phyloP scores from a whole-genome alignment of 208 protist genomes.

The Willaertia magna region DNA sequence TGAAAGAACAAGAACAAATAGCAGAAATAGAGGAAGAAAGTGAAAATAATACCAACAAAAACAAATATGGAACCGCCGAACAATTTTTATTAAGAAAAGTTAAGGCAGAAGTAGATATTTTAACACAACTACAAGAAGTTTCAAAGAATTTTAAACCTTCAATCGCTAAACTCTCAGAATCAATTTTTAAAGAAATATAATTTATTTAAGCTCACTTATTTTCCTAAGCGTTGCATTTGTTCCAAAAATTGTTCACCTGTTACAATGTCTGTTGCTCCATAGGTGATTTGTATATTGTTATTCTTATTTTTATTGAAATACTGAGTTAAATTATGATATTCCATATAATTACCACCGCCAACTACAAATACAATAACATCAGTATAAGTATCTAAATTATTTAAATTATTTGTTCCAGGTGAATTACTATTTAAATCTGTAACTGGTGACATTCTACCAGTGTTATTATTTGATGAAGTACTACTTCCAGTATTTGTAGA shows the following conservation, averaged over 20 bases:
- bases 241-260: constrained; percentile 5
- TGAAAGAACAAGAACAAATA: background rate
- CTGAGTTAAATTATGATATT: constrained; percentile 57
- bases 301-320: background rate
- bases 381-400: constrained; percentile 25
- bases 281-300: constrained; percentile 9
- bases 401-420: too few relatives aligned
- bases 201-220: background rate
- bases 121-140: background rate
- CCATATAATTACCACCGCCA: constrained; percentile 61
- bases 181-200: background rate
- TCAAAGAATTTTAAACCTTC: background rate
- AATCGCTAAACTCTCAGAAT: too few relatives aligned
- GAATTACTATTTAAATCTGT: background rate
- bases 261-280: constrained; percentile 26
- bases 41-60: background rate
- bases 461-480: background rate
- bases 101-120: background rate
- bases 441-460: background rate
- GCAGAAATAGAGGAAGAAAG: background rate
- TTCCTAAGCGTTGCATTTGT: background rate
- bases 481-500: background rate
- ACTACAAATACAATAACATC: constrained; percentile 56
- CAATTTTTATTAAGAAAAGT: background rate
- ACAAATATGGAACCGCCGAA: background rate